Conservation (phyloP, 768 basidiomycete genomes). For the button mushroom (Agaricus bisporus) region DNA sequence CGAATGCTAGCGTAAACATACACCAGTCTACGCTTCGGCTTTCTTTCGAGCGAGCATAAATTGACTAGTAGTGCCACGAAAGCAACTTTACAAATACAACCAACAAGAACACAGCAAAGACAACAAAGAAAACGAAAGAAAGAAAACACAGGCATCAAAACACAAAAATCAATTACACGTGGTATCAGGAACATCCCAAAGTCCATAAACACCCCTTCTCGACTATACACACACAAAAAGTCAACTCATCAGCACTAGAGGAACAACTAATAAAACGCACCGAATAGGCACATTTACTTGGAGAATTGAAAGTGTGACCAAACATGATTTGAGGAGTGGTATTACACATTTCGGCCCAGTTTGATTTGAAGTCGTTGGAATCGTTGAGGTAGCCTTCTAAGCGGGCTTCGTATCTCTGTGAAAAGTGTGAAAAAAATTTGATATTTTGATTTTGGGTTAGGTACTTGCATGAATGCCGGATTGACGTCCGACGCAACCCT, state of each 20-base stretch:
- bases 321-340: constrained; percentile 7
- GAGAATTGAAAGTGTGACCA: background rate
- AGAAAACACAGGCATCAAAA: background rate
- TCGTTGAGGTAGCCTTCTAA: constrained; percentile 7
- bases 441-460: background rate
- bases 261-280: background rate
- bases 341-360: constrained; percentile 7
- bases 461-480: constrained; percentile 7
- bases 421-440: background rate
- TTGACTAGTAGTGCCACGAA: no score
- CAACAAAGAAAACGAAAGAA: no score
- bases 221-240: background rate
- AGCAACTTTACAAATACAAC: no score
- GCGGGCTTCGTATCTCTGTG: constrained; percentile 3
- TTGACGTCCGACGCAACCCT: constrained; percentile 1
- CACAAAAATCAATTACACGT: background rate
- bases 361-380: background rate
- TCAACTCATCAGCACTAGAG: background rate
- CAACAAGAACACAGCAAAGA: no score
- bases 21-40: no score
- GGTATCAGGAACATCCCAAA: constrained; percentile 5
- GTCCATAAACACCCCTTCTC: constrained; percentile 1
- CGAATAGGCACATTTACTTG: constrained; percentile 1
- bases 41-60: no score
- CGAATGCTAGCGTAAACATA: no score